phyloP scores from a whole-genome alignment of 345 rosid genomes.

The Capsella bursapastoris region DNA sequence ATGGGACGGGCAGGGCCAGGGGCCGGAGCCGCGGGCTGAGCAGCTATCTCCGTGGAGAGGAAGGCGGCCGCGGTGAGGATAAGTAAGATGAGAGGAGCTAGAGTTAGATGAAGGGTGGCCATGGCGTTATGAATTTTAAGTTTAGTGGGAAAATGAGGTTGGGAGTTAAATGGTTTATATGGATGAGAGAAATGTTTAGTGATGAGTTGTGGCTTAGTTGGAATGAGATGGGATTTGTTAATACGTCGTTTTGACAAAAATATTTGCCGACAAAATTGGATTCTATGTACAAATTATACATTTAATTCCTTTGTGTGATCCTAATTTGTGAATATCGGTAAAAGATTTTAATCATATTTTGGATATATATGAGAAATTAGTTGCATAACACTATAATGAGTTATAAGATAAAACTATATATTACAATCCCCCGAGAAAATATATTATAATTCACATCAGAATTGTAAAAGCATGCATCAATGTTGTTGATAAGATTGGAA shows the following conservation, averaged over 20 bases:
- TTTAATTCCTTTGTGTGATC: neutral
- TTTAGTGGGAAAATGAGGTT: constrained; percentile 31
- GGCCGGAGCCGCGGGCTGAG: constrained; percentile 52
- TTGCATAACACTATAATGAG: neutral
- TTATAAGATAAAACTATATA: constrained; percentile 1
- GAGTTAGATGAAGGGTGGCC: constrained; percentile 48
- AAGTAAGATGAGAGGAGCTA: constrained; percentile 44
- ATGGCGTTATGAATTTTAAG: constrained; percentile 42
- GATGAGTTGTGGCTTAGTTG: constrained; percentile 45
- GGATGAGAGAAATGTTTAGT: constrained; percentile 41
- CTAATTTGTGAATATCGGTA: neutral
- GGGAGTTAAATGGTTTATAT: constrained; percentile 35
- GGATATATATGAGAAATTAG: neutral
- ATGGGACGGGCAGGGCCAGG: constrained; percentile 62
- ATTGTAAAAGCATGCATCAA: neutral
- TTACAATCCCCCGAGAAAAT: neutral
- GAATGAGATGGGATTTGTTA: constrained; percentile 55
- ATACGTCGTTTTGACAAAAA: constrained; percentile 14
- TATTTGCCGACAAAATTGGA: constrained; percentile 29
- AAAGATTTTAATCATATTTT: too few relatives aligned
- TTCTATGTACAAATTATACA: neutral
- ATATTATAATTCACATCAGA: neutral
- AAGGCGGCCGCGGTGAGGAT: constrained; percentile 47
- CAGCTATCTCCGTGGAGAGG: constrained; percentile 29
- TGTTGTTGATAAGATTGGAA: neutral